Evolutionary conservation across 352 stramenopile genomes (phyloP).

Genomic region (Aphanomyces euteiches): DNA sequence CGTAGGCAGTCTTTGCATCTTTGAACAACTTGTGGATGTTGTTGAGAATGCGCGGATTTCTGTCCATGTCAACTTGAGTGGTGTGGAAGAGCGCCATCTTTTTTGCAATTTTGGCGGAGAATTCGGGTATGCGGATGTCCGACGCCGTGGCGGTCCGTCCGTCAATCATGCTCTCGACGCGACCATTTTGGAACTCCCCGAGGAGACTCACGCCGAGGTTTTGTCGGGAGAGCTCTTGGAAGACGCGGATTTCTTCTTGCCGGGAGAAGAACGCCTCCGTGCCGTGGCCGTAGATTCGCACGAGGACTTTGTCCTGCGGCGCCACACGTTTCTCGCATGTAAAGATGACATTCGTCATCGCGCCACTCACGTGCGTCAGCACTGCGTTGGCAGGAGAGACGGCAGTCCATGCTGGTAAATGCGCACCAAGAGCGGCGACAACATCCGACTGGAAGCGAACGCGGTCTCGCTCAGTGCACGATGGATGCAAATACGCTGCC

Average conservation of each 20-base stretch:
- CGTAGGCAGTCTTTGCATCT: conserved; percentile 46
- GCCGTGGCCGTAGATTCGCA: conserved; percentile 78
- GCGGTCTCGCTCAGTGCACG: neutral
- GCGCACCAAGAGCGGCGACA: neutral
- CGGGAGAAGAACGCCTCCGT: conserved; percentile 80
- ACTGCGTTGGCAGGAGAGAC: neutral
- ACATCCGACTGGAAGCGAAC: conserved; percentile 6
- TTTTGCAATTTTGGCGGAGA: conserved; percentile 51
- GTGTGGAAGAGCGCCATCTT: conserved; percentile 72
- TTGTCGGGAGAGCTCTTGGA: conserved; percentile 62
- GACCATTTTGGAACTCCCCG: conserved; percentile 73
- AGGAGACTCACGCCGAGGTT: conserved; percentile 71
- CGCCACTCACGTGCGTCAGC: conserved; percentile 32
- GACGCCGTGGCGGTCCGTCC: conserved; percentile 60
- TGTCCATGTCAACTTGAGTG: conserved; percentile 37
- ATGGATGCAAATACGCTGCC: neutral
- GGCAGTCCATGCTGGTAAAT: neutral
- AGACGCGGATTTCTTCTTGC: conserved; percentile 69
- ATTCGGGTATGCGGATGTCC: conserved; percentile 57
- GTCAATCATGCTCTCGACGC: conserved; percentile 70
- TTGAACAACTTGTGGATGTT: conserved; percentile 17
- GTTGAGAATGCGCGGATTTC: neutral
- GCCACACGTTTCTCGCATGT: conserved; percentile 61
- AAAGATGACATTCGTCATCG: conserved; percentile 87
- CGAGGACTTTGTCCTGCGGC: conserved; percentile 59